Base-by-base conservation (phyloP, 768 basidiomycete species). In the Daedalea quercina region DNA sequence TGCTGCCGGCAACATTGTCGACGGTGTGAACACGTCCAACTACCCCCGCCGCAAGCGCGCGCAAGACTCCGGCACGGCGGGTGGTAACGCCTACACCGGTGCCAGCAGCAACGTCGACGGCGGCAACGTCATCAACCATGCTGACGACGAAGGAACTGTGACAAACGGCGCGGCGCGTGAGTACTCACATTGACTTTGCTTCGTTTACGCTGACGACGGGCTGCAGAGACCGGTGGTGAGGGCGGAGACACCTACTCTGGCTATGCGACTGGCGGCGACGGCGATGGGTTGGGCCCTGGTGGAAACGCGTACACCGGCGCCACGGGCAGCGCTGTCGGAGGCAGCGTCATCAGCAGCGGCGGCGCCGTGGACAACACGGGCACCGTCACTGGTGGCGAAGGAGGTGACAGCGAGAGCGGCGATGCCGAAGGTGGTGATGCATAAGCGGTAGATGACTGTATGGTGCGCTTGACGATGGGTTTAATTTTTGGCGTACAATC, bases 241-340 rank as follows among this genome's bases (percentile, higher is more conserved):
- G 57, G 51, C 22, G 60, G 57, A 7, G 57, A 54, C 28, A 55
- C 55, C 3, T 53, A 56, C 52, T 60, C 59, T 20, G 61, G 61
- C 45, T 51, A 55, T 24, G 61, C 61, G 19, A 48, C 47, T 12
- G 61, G 61, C 22, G 61, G 61, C 44, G 54, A 58, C 26, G 61
- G 61, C 44, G 45, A 57, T 23, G 58, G 59, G 17, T 44, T 52
- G 34, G 61, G 61, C 20, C 61, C 61, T n/a, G 61, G 61, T 9
- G 61, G 61, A 53, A 63, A 63, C 52, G 59, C 59, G 11, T 63
- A 63, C 57, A 60, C 19, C 44, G 61, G 61, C 24, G n/a, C 54
- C 1, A 56, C 61, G 9, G 58, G 59, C 20, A 33, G 51, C 8
- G 54, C 61, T 28, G 25, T 17, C 15, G 61, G 61, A 19, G 61